Evolutionary conservation across 306 rosid genomes (phyloP), one percentile per base, ranked within the genome.

Genomic region (Oemleria cerasiformis): DNA sequence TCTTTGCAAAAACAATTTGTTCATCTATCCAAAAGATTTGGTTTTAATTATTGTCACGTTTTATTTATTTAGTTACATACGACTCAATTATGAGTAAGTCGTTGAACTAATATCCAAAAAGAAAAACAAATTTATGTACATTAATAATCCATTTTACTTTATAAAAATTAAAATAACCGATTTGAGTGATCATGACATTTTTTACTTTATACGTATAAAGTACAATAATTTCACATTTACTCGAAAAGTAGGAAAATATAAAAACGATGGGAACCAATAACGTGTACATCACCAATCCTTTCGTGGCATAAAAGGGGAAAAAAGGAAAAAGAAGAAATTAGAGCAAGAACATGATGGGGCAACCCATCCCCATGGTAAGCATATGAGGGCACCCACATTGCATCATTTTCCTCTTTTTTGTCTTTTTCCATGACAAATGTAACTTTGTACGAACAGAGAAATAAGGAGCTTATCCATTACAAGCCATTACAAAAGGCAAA

Each of bases 391-490:
- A 65, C 54, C 71, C 81, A 53, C 76, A 74, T 63, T 42, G 1
- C 51, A 82, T 3, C 40, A 47, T 20, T 30, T 59, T 51, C 5
- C 9, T 2, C 9, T 3, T 23, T 30, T 53, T 65, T 79, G 79
- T 77, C 67, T 39, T 63, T 17, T 65, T 23, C 80, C 36, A 51
- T 65, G 72, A 44, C 47, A 23, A 34, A 4, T 62, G 64, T 51
- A 34, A 5, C 39, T 43, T 40, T 57, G 81, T 71, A 80, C 87
- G 42, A 68, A 55, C 58, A 64, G 34, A 65, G 50, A 74, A 56
- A 73, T 41, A 59, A 53, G 4, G 47, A 63, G 64, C 73, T 68
- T 71, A 85, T 84, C 85, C 88, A 61, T 40, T 72, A 53, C 70
- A 9, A 7, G 13, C 71, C 69, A 67, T 75, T 75, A 82, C 75